Conservation (phyloP, 305 asterid genomes). For the Vinca major region DNA sequence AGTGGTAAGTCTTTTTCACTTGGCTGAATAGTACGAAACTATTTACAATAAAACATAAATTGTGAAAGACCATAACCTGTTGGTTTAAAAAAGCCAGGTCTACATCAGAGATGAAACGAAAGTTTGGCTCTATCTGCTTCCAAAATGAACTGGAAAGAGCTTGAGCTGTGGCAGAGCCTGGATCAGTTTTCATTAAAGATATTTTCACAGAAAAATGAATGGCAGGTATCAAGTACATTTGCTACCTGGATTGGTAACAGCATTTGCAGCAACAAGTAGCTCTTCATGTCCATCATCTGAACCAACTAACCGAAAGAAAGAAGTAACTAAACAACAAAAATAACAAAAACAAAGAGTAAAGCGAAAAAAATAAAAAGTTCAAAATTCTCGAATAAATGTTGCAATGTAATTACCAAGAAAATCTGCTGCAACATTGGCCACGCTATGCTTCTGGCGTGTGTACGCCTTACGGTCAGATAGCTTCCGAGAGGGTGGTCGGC, state of each 20-base stretch:
- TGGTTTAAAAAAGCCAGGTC: conserved; percentile 61
- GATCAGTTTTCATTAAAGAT: conserved; percentile 22
- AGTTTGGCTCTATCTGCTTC: conserved; percentile 73
- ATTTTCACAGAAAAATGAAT: conserved; percentile 3
- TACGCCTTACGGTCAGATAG: conserved; percentile 79
- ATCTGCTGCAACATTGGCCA: conserved; percentile 50
- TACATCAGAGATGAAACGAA: conserved; percentile 56
- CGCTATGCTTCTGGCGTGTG: conserved; percentile 62
- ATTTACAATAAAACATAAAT: conserved; percentile 3
- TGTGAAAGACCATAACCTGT: conserved; percentile 42
- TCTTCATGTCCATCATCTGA: conserved; percentile 85
- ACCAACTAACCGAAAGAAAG: conserved; percentile 39
- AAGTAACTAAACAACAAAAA: conserved; percentile 13
- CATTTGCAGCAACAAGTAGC: conserved; percentile 85
- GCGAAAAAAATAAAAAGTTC: conserved; percentile 2
- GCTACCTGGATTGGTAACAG: conserved; percentile 65
- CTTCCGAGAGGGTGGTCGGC: conserved; percentile 79
- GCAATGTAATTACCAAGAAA: conserved; percentile 50
- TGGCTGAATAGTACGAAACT: background rate
- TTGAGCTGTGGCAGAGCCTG: conserved; percentile 45
- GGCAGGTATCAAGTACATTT: background rate
- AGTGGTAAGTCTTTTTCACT: background rate
- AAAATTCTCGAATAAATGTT: conserved; percentile 6
- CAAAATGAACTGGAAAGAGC: conserved; percentile 71
- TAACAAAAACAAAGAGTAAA: conserved; percentile 2